Conservation (phyloP, 495 filamentous ascomycete genomes). For the Neurospora pannonica region DNA sequence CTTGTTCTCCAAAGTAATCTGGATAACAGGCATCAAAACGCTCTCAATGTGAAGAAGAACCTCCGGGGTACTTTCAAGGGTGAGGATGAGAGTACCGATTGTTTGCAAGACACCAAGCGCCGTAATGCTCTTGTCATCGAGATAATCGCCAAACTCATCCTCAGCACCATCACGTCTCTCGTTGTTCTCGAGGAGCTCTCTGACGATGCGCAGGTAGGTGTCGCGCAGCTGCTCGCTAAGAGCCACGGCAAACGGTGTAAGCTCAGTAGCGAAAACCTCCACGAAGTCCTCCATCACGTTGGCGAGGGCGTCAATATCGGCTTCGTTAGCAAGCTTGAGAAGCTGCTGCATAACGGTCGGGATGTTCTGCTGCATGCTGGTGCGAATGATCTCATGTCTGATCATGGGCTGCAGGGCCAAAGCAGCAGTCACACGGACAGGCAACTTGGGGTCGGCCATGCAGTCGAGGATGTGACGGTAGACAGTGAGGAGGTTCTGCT, state of each 20-base stretch:
- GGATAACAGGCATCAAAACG: conserved; percentile 92
- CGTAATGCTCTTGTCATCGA: conserved; percentile 98
- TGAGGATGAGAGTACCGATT: conserved; percentile 93
- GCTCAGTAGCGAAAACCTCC: conserved; percentile 89
- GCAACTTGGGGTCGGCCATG: conserved; percentile 85
- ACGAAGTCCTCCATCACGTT: conserved; percentile 99
- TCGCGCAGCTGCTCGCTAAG: conserved; percentile 93
- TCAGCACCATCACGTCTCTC: conserved; percentile 63
- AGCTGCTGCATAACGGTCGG: conserved; percentile 99
- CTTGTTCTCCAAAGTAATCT: conserved; percentile 93
- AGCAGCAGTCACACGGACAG: conserved; percentile 89
- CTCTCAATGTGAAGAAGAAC: conserved; percentile 89
- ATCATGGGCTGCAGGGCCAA: conserved; percentile 93
- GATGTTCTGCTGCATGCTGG: conserved; percentile 93
- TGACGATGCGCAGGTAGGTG: conserved; percentile 88
- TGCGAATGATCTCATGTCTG: conserved; percentile 85
- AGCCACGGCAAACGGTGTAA: conserved; percentile 97
- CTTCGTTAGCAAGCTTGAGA: conserved; percentile 90
- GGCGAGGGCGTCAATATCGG: conserved; percentile 87
- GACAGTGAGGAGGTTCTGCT: conserved; percentile 85
- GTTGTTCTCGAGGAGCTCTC: conserved; percentile 81
- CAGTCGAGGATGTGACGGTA: conserved; percentile 96
- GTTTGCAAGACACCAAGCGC: conserved; percentile 94
- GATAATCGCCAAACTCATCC: conserved; percentile 72
- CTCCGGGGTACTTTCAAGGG: conserved; percentile 91